Base-by-base conservation (phyloP, 225 moss, liverwort and hornwort species). In the Antitrichia curtipendula region DNA sequence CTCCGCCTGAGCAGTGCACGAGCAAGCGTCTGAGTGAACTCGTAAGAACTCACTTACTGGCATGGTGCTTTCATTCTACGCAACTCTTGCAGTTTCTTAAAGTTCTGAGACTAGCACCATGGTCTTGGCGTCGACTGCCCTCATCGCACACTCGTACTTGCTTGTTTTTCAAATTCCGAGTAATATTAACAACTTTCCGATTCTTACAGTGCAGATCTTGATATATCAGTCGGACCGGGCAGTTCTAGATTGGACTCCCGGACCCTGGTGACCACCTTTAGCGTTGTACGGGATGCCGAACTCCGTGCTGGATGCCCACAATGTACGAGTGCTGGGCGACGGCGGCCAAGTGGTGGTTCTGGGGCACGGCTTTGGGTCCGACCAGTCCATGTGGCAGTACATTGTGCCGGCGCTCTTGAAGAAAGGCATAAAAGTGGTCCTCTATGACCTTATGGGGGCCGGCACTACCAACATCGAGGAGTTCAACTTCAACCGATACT, bases 351-450 rank as follows among this genome's bases (percentile, higher is more conserved):
- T 93, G 45, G 92, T 97, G 41, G 93, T 97, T 8, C 87, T 97
- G 40, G 89, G 93, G 52, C 97, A 98, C 71, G 97, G 96, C 31
- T 95, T 94, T 57, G 97, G 96, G 13, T 90, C 93, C 3, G 95
- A 98, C 89, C 96, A 96, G 85, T 96, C 96, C 12, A 89, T 96
- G 82, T 98, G 97, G 97, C 95, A 95, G 88, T 91, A 96, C 65
- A 77, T 93, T 16, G 83, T 96, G 45, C 94, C 97, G 15, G 80
- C 92, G 3, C 86, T 98, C 58, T 41, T 92, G 49, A 81, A 84
- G 81, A 89, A 93, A 68, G 53, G 75, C 52, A 91, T 96, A 71
- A 93, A 91, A 79, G 91, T 98, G 21, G 68, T 98, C 59, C 86
- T 98, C 41, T 96, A 91, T n/a, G 97, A 98, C 61, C 85, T 91